Percentiles rank a stretch among this genome's conserved stretches.
phyloP scores from a whole-genome alignment of 371 early-diverging fungal species.

The Mortierella sp. region DNA sequence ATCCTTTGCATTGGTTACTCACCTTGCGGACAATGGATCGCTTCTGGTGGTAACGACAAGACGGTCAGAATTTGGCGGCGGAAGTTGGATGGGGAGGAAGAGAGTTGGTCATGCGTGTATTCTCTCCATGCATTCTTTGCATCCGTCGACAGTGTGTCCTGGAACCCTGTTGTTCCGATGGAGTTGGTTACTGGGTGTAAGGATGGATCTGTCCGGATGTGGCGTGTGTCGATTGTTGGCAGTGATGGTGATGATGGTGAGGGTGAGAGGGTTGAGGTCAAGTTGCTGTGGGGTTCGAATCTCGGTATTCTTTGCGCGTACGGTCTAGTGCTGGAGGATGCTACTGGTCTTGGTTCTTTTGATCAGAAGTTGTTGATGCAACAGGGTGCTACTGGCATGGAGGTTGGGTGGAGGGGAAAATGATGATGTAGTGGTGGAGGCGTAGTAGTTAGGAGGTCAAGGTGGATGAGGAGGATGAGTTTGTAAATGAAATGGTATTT shows the following conservation, averaged over 20 bases:
- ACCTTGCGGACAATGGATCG: background rate
- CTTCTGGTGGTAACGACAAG: background rate
- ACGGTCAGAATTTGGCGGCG: background rate
- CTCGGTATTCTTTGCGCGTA: background rate
- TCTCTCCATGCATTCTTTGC: background rate
- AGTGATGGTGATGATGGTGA: background rate
- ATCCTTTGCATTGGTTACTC: background rate
- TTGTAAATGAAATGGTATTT: too few relatives aligned
- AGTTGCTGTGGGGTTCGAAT: background rate
- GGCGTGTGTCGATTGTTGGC: background rate
- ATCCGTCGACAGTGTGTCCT: background rate
- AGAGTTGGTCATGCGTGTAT: background rate
- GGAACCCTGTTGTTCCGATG: background rate
- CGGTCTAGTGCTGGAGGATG: background rate
- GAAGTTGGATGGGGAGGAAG: background rate
- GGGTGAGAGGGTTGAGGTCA: background rate
- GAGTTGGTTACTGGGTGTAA: background rate
- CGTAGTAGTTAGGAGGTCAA: too few relatives aligned
- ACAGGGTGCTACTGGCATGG: background rate
- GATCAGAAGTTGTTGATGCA: background rate
- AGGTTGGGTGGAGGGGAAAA: background rate
- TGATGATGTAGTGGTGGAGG: too few relatives aligned
- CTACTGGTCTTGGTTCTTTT: background rate
- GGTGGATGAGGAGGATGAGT: too few relatives aligned
- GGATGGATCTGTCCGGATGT: background rate